phyloP scores from a whole-genome alignment of 202 grass and related monocot genomes.

The Carex sylvatica region DNA sequence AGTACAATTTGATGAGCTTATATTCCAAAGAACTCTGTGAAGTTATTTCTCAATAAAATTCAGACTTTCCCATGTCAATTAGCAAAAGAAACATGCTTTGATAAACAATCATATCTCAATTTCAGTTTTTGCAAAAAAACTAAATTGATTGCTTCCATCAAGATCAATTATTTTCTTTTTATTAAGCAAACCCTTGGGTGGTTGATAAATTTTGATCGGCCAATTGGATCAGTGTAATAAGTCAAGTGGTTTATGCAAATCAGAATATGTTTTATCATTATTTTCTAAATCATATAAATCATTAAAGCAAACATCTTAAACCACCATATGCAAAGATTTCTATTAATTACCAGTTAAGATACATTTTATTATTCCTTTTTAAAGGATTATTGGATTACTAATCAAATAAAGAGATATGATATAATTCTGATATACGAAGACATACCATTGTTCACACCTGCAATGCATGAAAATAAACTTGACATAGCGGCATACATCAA shows the following conservation, averaged over 20 bases:
- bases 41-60: slow-evolving; percentile 13
- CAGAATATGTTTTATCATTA: neutral
- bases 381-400: neutral
- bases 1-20: slow-evolving; percentile 2
- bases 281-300: slow-evolving; percentile 1
- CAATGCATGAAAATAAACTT: slow-evolving; percentile 27
- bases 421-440: neutral
- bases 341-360: neutral
- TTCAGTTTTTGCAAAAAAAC: slow-evolving; percentile 1
- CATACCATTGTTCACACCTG: slow-evolving; percentile 15
- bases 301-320: neutral
- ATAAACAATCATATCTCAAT: neutral
- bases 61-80: neutral
- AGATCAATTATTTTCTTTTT: slow-evolving; percentile 1
- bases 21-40: neutral
- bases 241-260: neutral
- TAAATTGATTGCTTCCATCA: slow-evolving; percentile 4
- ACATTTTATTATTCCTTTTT: neutral
- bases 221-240: neutral
- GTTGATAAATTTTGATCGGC: neutral
- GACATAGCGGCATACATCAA: slow-evolving; percentile 1
- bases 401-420: slow-evolving; percentile 11
- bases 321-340: neutral
- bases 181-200: neutral
- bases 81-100: neutral